Conservation (phyloP, 2,329 filamentous ascomycete species). For the Akanthomyces uredinophilus region DNA sequence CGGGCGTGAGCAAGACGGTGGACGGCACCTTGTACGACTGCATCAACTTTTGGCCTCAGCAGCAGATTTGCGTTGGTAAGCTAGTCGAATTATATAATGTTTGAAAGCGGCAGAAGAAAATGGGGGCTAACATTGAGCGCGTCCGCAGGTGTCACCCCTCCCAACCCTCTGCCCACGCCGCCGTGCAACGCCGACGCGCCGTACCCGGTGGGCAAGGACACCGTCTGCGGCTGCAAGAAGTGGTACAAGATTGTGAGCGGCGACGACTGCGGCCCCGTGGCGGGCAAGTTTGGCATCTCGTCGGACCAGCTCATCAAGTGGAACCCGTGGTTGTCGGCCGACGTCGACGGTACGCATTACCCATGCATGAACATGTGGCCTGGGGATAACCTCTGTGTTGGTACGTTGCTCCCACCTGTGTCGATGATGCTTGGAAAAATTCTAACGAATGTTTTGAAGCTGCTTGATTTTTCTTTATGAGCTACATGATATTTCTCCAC, state of each 20-base stretch:
- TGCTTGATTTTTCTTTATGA: not conserved
- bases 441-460: not conserved
- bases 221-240: constrained; percentile 12
- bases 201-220: constrained; percentile 7
- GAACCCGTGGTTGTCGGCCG: constrained; percentile 12
- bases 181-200: constrained; percentile 10
- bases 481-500: not conserved
- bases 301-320: constrained; percentile 11
- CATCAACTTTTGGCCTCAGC: constrained; percentile 12
- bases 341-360: constrained; percentile 12
- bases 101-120: not conserved
- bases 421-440: too few species aligned
- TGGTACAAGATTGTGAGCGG: constrained; percentile 10
- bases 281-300: constrained; percentile 10
- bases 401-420: not conserved
- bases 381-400: constrained; percentile 12
- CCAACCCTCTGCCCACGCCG: not conserved
- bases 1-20: constrained; percentile 1
- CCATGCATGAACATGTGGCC: constrained; percentile 12
- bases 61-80: constrained; percentile 12
- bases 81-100: not conserved
- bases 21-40: constrained; percentile 13
- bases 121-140: not conserved
- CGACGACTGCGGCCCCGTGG: constrained; percentile 10
- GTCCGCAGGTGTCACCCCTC: not conserved